phyloP scores from a whole-genome alignment of 257 asterid genomes.

The Mentha longifolia region DNA sequence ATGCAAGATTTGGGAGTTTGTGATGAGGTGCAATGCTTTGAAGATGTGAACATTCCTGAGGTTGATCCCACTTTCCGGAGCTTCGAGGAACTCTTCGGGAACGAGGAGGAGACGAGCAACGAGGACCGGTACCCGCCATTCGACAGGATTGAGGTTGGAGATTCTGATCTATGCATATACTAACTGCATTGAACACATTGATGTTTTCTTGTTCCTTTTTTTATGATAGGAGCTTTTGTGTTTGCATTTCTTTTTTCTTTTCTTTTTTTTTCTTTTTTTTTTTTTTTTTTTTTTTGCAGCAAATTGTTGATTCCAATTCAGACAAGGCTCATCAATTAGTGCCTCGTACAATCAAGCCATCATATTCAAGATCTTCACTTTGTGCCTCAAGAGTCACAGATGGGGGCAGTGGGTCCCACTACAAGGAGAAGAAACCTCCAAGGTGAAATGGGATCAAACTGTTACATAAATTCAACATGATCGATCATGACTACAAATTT shows the following conservation, averaged over 20 bases:
- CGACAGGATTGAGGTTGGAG: constrained; percentile 47
- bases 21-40: constrained; percentile 56
- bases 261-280: neutral
- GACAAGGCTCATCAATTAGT: constrained; percentile 1
- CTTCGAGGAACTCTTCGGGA: constrained; percentile 75
- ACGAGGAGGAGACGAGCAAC: constrained; percentile 48
- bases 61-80: constrained; percentile 78
- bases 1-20: constrained; percentile 90
- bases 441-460: constrained; percentile 41
- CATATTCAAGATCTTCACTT: constrained; percentile 40
- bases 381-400: constrained; percentile 50
- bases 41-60: constrained; percentile 75
- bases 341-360: constrained; percentile 26
- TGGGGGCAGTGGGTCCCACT: constrained; percentile 53
- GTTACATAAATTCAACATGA: neutral
- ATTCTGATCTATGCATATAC: too few species aligned
- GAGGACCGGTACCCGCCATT: constrained; percentile 38
- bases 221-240: neutral
- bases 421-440: constrained; percentile 53
- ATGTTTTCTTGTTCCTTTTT: neutral
- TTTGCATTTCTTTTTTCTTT: neutral
- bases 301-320: neutral
- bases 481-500: neutral
- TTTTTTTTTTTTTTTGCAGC: neutral
- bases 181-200: neutral